phyloP scores from a whole-genome alignment of 805 yeast species.

The Lipomyces anomalus region DNA sequence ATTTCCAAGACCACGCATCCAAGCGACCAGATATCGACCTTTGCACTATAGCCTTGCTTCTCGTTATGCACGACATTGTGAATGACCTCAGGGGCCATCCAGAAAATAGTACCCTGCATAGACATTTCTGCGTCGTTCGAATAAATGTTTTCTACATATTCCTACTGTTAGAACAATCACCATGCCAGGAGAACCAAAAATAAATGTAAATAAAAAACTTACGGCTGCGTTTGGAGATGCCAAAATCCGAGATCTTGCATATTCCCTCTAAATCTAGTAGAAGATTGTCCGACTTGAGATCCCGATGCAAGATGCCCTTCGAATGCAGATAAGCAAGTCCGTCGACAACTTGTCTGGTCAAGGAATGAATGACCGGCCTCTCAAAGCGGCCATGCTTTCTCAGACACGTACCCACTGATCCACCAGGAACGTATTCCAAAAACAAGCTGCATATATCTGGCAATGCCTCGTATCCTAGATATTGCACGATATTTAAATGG shows the following conservation, averaged over 20 bases:
- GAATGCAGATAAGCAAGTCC: constrained; percentile 87
- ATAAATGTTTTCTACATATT: constrained; percentile 79
- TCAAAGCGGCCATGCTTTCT: constrained; percentile 80
- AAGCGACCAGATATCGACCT: constrained; percentile 95
- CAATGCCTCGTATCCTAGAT: constrained; percentile 82
- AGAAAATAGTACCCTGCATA: constrained; percentile 96
- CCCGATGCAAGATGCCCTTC: constrained; percentile 85
- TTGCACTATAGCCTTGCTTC: constrained; percentile 92
- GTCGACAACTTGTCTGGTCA: constrained; percentile 71
- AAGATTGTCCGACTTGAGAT: constrained; percentile 88
- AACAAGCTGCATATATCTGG: constrained; percentile 76
- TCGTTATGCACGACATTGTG: constrained; percentile 68
- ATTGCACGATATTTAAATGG: constrained; percentile 91
- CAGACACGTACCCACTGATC: constrained; percentile 83
- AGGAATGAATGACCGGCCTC: constrained; percentile 62
- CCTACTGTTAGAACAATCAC: constrained; percentile 31
- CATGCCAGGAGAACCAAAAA: neutral
- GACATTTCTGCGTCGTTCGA: constrained; percentile 92
- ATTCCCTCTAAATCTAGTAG: constrained; percentile 86
- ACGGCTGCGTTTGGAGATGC: constrained; percentile 66
- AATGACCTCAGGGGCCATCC: constrained; percentile 99
- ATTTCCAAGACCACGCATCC: constrained; percentile 97
- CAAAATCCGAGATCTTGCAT: constrained; percentile 93
- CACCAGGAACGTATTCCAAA: constrained; percentile 96
- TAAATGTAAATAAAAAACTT: neutral